phyloP scores from a whole-genome alignment of 768 basidiomycete genomes.

The Dictyophora rubrovolvata region DNA sequence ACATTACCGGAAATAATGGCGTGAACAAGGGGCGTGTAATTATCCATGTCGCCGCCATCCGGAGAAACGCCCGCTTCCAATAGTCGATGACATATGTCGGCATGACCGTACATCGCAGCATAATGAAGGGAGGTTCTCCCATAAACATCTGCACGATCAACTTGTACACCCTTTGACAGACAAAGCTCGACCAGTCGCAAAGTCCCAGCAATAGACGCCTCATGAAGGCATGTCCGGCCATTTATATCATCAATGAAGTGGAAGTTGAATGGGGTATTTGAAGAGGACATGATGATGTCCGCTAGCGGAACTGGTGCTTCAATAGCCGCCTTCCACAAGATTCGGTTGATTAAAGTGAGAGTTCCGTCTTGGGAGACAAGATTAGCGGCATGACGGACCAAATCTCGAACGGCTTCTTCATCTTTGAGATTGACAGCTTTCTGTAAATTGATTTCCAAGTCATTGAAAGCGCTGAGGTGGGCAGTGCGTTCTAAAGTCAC shows the following conservation, averaged over 20 bases:
- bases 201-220: slow-evolving; percentile 80
- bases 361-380: slow-evolving; percentile 51
- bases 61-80: slow-evolving; percentile 59
- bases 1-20: slow-evolving; percentile 81
- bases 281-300: slow-evolving; percentile 61
- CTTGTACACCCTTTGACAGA: slow-evolving; percentile 58
- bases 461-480: slow-evolving; percentile 67
- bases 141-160: slow-evolving; percentile 75
- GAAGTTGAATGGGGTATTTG: slow-evolving; percentile 72
- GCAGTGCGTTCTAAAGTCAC: slow-evolving; percentile 51
- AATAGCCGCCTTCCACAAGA: slow-evolving; percentile 87
- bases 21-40: slow-evolving; percentile 89
- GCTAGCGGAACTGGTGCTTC: slow-evolving; percentile 66
- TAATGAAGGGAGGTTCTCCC: slow-evolving; percentile 93
- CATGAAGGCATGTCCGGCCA: slow-evolving; percentile 86
- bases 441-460: slow-evolving; percentile 80
- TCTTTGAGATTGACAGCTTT: slow-evolving; percentile 64
- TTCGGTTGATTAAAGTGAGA: slow-evolving; percentile 70
- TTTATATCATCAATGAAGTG: slow-evolving; percentile 95
- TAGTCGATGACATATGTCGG: slow-evolving; percentile 62
- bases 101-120: slow-evolving; percentile 87
- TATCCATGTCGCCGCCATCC: slow-evolving; percentile 78
- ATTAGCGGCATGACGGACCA: slow-evolving; percentile 59
- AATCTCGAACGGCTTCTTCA: slow-evolving; percentile 49
- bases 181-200: slow-evolving; percentile 72